These are phyloP conservation scores for Boletus sp. DNA, from an alignment of 1,284 basidiomycete genomes.

Conservation along the genomic window DNA sequence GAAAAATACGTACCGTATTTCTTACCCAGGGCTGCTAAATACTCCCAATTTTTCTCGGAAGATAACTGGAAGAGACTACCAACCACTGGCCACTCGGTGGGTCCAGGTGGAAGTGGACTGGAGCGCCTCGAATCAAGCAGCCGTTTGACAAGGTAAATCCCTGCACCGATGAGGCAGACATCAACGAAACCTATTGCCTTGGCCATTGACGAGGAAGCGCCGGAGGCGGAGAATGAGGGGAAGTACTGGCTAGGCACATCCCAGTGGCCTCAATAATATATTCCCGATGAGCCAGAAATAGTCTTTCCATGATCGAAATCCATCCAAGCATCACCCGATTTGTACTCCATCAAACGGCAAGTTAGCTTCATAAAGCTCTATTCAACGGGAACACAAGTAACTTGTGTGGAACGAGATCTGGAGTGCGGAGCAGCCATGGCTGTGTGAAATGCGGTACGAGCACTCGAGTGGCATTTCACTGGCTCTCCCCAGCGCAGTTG, in stretches of 20 bases:
- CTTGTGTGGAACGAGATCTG: slow-evolving; percentile 17
- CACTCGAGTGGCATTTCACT: slow-evolving; percentile 13
- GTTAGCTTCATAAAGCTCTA: too few relatives aligned
- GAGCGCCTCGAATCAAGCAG: slow-evolving; percentile 2
- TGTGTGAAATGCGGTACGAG: slow-evolving; percentile 1
- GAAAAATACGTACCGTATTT: slow-evolving; percentile 35
- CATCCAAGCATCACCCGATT: too few relatives aligned
- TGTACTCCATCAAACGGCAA: too few relatives aligned
- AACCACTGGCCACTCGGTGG: slow-evolving; percentile 31
- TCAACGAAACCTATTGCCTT: not conserved
- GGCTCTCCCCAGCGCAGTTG: slow-evolving; percentile 14
- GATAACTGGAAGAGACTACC: slow-evolving; percentile 43
- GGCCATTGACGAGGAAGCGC: not conserved
- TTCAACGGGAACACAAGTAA: too few relatives aligned
- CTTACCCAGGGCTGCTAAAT: slow-evolving; percentile 38
- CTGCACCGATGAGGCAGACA: slow-evolving; percentile 15
- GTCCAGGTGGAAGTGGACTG: slow-evolving; percentile 32
- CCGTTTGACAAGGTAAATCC: slow-evolving; percentile 10
- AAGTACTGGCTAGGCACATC: not conserved
- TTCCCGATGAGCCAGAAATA: not conserved
- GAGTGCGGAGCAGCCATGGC: slow-evolving; percentile 5
- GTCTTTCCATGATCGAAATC: too few relatives aligned
- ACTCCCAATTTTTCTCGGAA: slow-evolving; percentile 35
- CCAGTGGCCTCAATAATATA: too few relatives aligned
- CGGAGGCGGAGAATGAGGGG: not conserved